Evolutionary conservation across 75 land plant species (phyloP).

Genomic region (Azolla pinnata): DNA sequence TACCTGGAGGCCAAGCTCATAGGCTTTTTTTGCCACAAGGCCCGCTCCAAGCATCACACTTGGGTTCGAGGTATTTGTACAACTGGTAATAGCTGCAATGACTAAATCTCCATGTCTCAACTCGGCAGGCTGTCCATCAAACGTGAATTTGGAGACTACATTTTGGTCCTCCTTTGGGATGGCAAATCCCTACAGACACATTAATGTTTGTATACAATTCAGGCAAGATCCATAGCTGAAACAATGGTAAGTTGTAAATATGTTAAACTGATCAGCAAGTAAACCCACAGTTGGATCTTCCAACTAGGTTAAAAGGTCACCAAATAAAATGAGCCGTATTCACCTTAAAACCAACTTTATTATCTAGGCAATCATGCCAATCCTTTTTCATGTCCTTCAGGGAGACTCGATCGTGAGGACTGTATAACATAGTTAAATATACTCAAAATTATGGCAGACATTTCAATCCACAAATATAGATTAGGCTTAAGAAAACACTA

Average conservation of each 20-base stretch:
- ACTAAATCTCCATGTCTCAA: constrained; percentile 85
- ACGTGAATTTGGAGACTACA: constrained; percentile 61
- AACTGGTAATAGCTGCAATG: constrained; percentile 92
- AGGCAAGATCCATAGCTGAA: neutral
- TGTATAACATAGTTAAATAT: too few relatives aligned
- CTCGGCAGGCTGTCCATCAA: constrained; percentile 77
- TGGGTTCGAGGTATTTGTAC: constrained; percentile 95
- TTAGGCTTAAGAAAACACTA: too few relatives aligned
- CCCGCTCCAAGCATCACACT: constrained; percentile 97
- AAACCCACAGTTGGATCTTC: too few relatives aligned
- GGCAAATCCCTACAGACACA: constrained; percentile 65
- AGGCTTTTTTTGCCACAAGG: constrained; percentile 87
- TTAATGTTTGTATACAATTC: neutral
- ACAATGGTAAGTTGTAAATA: too few relatives aligned
- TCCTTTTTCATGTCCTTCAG: constrained; percentile 83
- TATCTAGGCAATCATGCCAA: constrained; percentile 78
- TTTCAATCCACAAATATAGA: too few relatives aligned
- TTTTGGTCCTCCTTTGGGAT: constrained; percentile 70
- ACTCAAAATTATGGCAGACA: too few relatives aligned
- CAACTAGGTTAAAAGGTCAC: too few relatives aligned
- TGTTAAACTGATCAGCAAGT: too few relatives aligned
- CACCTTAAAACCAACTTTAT: constrained; percentile 84
- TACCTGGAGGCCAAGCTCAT: constrained; percentile 49
- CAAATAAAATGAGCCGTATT: neutral
- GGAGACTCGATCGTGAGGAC: constrained; percentile 88